A percentile compares a stretch with the other conserved stretches of the same genome.
These are phyloP conservation scores for Karstenula rhodostoma DNA, from an alignment of 2,329 filamentous ascomycete species.

Conservation along the genomic window DNA sequence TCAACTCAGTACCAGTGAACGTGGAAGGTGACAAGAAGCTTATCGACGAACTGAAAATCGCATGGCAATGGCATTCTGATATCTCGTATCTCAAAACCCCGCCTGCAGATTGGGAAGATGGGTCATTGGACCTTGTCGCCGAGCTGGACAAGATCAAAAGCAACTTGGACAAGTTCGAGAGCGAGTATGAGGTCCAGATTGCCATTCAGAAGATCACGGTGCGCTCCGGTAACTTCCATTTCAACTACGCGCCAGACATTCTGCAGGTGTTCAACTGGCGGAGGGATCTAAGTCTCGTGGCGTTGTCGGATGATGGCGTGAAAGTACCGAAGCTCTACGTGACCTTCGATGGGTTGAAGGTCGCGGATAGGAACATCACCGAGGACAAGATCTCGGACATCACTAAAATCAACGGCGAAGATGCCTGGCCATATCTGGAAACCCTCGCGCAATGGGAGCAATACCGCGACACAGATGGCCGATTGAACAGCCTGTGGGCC, in stretches of 20 bases:
- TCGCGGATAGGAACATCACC: constrained; percentile 28
- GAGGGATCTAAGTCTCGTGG: constrained; percentile 30
- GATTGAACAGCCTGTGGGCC: constrained; percentile 31
- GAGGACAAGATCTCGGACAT: constrained; percentile 36
- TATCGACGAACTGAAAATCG: constrained; percentile 39
- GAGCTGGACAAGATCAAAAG: constrained; percentile 45
- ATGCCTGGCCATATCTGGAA: constrained; percentile 32
- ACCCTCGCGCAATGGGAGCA: constrained; percentile 27
- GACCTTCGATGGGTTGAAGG: constrained; percentile 6
- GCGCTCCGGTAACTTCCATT: constrained; percentile 37
- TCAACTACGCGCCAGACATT: constrained; percentile 39
- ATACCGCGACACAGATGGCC: constrained; percentile 34
- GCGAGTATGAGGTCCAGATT: constrained; percentile 50
- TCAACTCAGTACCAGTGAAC: constrained; percentile 44
- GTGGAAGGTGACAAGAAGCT: constrained; percentile 32
- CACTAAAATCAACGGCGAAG: constrained; percentile 35
- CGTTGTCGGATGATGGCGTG: constrained; percentile 44
- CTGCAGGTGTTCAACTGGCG: constrained; percentile 33
- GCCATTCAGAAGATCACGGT: constrained; percentile 39
- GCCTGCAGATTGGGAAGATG: constrained; percentile 42
- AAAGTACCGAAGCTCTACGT: constrained; percentile 45
- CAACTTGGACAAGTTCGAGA: constrained; percentile 37
- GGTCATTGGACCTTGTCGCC: constrained; percentile 43
- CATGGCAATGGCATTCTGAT: constrained; percentile 49
- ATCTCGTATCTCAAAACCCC: constrained; percentile 46